phyloP scores from a whole-genome alignment of 192 early-diverging fungal species.

The Coemansia sp. region DNA sequence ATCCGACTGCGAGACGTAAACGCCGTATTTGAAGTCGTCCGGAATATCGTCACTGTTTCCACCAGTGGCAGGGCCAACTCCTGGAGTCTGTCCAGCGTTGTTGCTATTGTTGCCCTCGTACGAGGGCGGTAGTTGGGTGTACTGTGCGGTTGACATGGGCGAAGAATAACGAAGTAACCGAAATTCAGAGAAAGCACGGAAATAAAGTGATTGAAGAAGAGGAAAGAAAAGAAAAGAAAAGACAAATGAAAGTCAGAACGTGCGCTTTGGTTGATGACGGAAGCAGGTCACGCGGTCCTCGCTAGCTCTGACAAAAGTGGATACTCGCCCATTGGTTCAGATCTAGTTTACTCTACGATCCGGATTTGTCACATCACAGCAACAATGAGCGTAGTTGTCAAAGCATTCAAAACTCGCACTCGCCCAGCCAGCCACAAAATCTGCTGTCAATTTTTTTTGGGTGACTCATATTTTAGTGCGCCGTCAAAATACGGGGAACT shows the following conservation, averaged over 20 bases:
- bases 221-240: too few species aligned
- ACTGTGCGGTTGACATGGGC: constrained; percentile 42
- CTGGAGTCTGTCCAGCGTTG: not conserved
- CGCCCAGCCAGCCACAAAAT: not conserved
- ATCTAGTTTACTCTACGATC: too few species aligned
- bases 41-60: constrained; percentile 44
- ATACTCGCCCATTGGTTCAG: too few species aligned
- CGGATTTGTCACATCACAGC: not conserved
- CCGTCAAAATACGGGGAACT: not conserved
- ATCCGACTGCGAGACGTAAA: constrained; percentile 49
- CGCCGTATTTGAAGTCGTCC: constrained; percentile 61
- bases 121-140: constrained; percentile 46
- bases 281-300: too few species aligned
- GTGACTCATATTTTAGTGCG: not conserved
- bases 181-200: not conserved
- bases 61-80: not conserved
- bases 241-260: too few species aligned
- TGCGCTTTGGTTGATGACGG: too few species aligned
- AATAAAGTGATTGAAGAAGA: not conserved
- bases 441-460: not conserved
- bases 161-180: not conserved
- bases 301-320: too few species aligned
- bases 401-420: too few species aligned
- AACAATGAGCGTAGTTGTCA: too few species aligned
- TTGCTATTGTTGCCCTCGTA: constrained; percentile 26